phyloP scores from a whole-genome alignment of 78 protist genomes.

The Pigoraptor vietnamica region DNA sequence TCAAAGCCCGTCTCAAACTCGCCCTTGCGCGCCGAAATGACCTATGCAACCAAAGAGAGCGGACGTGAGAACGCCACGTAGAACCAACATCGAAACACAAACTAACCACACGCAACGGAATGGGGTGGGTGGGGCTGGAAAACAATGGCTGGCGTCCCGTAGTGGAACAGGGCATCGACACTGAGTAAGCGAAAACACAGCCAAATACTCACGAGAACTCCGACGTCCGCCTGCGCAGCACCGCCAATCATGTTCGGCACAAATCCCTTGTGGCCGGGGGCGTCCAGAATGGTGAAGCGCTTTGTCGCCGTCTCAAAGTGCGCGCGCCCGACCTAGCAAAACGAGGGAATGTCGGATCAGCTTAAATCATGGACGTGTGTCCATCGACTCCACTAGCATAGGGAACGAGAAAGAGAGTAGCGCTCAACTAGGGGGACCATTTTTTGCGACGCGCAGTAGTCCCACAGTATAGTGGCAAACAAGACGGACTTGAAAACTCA shows the following conservation, averaged over 20 bases:
- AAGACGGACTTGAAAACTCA: no score
- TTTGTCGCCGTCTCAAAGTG: conserved; percentile 78
- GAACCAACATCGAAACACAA: background rate
- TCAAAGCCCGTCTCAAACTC: conserved; percentile 98
- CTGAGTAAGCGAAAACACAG: no score
- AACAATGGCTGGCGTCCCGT: no score
- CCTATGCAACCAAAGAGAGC: background rate
- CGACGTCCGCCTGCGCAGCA: conserved; percentile 97
- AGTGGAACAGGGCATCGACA: no score
- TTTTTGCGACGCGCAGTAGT: no score
- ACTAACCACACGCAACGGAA: background rate
- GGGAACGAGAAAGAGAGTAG: no score
- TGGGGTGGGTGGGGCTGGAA: no score
- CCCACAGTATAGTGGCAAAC: no score
- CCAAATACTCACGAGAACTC: conserved; percentile 69
- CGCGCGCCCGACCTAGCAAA: conserved; percentile 93
- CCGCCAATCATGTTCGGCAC: conserved; percentile 98
- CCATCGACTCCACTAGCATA: no score
- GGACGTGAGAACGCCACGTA: background rate
- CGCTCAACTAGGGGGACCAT: no score
- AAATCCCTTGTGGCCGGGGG: conserved; percentile 93
- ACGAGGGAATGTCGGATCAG: no score
- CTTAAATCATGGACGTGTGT: no score
- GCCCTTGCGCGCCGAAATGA: conserved; percentile 91
- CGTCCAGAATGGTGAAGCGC: conserved; percentile 90